These are phyloP conservation scores for Sclerotiophoma versabilis DNA, from an alignment of 2,329 filamentous ascomycete genomes.

Conservation along the genomic window DNA sequence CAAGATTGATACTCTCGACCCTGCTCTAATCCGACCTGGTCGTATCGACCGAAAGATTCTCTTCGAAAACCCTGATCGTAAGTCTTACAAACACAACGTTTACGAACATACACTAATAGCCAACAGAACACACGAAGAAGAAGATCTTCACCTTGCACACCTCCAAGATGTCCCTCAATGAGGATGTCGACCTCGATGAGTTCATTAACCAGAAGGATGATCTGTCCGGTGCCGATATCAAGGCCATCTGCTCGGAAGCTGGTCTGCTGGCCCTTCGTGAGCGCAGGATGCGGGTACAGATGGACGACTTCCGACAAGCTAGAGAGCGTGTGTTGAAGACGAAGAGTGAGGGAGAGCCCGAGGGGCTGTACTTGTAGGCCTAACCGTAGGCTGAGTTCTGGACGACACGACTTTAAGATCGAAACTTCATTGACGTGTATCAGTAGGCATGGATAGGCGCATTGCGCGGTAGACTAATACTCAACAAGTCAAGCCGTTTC, in stretches of 20 bases:
- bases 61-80: slow-evolving; percentile 75
- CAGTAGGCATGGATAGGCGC: slow-evolving; percentile 20
- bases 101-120: slow-evolving; percentile 59
- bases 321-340: slow-evolving; percentile 96
- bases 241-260: slow-evolving; percentile 97
- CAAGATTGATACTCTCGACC: slow-evolving; percentile 98
- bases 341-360: slow-evolving; percentile 97
- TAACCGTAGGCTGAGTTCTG: background rate
- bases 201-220: slow-evolving; percentile 99
- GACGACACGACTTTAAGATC: slow-evolving; percentile 11
- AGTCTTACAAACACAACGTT: slow-evolving; percentile 36
- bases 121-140: slow-evolving; percentile 86
- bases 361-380: slow-evolving; percentile 93
- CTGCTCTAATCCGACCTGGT: slow-evolving; percentile 92
- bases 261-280: slow-evolving; percentile 93
- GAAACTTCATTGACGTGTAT: slow-evolving; percentile 25
- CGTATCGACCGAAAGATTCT: slow-evolving; percentile 98
- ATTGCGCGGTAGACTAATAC: slow-evolving; percentile 2
- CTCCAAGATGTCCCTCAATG: slow-evolving; percentile 95
- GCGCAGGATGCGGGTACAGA: slow-evolving; percentile 96
- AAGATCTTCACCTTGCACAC: slow-evolving; percentile 99
- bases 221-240: slow-evolving; percentile 95
- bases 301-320: slow-evolving; percentile 95
- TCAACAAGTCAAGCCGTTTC: background rate
- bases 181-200: slow-evolving; percentile 97